These are phyloP conservation scores for Giardia duodenalis DNA, from an alignment of 208 protist species.

Conservation along the genomic window DNA sequence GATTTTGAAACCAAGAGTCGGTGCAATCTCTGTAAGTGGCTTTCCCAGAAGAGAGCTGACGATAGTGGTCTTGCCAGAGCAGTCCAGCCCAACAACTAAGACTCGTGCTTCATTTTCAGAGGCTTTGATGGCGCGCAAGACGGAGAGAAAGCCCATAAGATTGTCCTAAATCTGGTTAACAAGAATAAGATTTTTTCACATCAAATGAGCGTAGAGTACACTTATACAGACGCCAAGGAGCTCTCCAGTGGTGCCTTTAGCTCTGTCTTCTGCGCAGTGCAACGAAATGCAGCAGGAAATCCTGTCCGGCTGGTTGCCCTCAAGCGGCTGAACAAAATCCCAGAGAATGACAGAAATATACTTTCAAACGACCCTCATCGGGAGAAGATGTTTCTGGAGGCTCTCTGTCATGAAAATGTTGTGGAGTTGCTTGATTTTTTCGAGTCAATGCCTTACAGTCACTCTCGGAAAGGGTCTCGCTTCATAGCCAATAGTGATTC, in stretches of 20 bases:
- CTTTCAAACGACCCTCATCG: neutral
- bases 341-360: neutral
- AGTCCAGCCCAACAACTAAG: conserved; percentile 80
- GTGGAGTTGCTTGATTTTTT: neutral
- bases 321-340: neutral
- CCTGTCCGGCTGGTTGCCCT: neutral
- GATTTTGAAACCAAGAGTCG: conserved; percentile 90
- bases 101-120: conserved; percentile 63
- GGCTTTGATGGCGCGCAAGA: conserved; percentile 49
- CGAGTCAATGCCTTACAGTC: neutral
- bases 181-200: too few species aligned
- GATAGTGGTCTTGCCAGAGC: conserved; percentile 81
- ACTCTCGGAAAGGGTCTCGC: neutral
- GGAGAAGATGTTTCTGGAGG: neutral
- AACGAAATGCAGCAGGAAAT: neutral
- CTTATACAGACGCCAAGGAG: neutral
- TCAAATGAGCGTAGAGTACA: too few species aligned
- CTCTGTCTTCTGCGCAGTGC: neutral
- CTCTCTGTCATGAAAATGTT: neutral
- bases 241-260: neutral
- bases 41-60: conserved; percentile 71
- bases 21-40: conserved; percentile 66
- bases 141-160: conserved; percentile 9
- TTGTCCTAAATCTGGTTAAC: neutral
- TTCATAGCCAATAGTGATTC: neutral